These are phyloP conservation scores for Scutellaria baicalensis DNA, from an alignment of 257 asterid genomes.

Conservation along the genomic window DNA sequence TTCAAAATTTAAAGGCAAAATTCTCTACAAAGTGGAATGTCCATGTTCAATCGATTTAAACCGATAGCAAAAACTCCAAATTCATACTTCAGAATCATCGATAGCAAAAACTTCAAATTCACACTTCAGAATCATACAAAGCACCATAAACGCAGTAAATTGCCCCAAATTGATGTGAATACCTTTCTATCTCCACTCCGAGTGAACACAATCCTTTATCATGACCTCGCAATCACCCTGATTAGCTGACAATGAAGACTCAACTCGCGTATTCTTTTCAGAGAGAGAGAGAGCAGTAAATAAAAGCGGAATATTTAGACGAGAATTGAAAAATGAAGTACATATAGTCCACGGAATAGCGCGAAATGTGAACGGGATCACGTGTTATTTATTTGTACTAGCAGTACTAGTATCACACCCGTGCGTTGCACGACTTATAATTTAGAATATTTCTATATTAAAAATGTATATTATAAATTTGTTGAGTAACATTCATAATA, in stretches of 20 bases:
- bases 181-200: not conserved
- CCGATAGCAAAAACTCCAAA: not conserved
- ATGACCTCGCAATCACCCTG: not conserved
- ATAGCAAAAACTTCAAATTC: not conserved
- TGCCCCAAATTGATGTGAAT: not conserved
- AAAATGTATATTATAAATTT: too few relatives aligned
- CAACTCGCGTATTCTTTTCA: not conserved
- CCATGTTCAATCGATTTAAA: not conserved
- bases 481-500: too few relatives aligned
- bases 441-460: too few relatives aligned
- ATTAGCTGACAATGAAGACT: slow-evolving; percentile 1
- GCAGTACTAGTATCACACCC: too few relatives aligned
- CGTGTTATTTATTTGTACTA: too few relatives aligned
- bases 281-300: not conserved
- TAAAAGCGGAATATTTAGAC: not conserved
- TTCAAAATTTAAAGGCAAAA: not conserved
- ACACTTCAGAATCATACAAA: not conserved
- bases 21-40: not conserved
- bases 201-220: not conserved
- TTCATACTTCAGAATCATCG: not conserved
- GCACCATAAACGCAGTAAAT: not conserved
- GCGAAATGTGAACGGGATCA: too few relatives aligned
- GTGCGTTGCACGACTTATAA: too few relatives aligned
- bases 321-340: not conserved
- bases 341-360: not conserved